Base-by-base conservation (phyloP, 805 yeast species). In the Metahyphopichia silvanorum region DNA sequence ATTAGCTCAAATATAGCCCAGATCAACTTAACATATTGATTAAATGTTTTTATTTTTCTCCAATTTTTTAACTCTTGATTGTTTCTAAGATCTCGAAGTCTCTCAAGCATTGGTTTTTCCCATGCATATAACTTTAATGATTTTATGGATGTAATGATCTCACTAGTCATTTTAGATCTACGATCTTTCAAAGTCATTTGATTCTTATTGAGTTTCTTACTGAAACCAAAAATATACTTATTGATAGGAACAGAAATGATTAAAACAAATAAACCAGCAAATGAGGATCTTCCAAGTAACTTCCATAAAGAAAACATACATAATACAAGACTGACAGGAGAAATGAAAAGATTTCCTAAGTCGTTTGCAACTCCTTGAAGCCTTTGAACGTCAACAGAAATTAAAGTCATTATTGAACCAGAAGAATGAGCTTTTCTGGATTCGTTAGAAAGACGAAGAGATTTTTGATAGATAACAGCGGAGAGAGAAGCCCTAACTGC, bases 361-460 rank as follows among this genome's bases (percentile, higher is more conserved):
- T 73, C 69, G 29, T 66, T 65, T n/a, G 76, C 55, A 33, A 83
- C 57, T 23, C 75, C 78, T 49, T 79, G 84, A 18, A 86, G 61
- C 40, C 83, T 67, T 29, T 63, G 61, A 9, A 84, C 78, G 61
- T 87, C 96, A 20, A 84, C 89, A 13, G 93, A 76, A 63, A 85
- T 73, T 48, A 82, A 67, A 47, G 85, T 86, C 43, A 86, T 72
- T 32, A 87, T 83, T 43, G 86, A 94, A 43, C 95, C 95, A 2
- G 89, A 74, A 2, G 86, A 60, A 42, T 73, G 63, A 12, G 71
- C 66, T 20, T 69, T 68, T 39, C 81, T 72, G 6, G 87, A 76
- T 29, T 29, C 79, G 6, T 77, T 72, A 2, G 94, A 79, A n/a
- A 88, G 59, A 13, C 55, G 66, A 36, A 88, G 64, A 0, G 93